Evolutionary conservation across 1,284 basidiomycete species (phyloP), one percentile per base, ranked within the genome.

Genomic region (Apiotrichum domesticum): DNA sequence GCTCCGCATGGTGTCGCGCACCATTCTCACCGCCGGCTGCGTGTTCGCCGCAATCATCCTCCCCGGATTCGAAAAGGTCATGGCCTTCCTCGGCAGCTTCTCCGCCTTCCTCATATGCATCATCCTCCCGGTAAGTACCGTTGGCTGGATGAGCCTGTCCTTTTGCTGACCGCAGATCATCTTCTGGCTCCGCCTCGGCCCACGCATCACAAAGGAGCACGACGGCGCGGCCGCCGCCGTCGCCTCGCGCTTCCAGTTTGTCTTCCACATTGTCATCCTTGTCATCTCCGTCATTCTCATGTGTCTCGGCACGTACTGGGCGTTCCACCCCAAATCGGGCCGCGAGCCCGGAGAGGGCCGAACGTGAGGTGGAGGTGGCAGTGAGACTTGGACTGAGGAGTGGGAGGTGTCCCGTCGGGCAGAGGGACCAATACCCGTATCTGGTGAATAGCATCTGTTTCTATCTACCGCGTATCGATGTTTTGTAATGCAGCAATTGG

Each of bases 41-140:
- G 62, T 63, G 0, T 57, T 54, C 4, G 67, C 68, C 1, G 71
- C 74, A 11, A 63, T 77, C 21, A 51, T 64, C 21, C 57, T 76
- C 29, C 74, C 76, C 10, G 72, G 70, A 8, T 76, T 75, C 84
- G 64, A 87, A 63, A 83, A 85, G 29, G 83, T 93, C 71, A 94
- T 97, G 90, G 88, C 88, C 11, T 90, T 94, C 72, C 79, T 95
- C 40, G 92, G 93, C 4, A 86, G 86, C 35, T 93, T 92, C 73
- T 84, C 87, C 40, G 87, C 90, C 0, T 94, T 94, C 70, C 77
- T 87, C 63, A 83, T 92, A 37, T 89, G 87, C 65, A 84, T 90
- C 46, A 87, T 92, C 65, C 84, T 88, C 1, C 90, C 90, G 2
- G 80, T 91, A 33, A 39, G 37, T 8, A 21, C 21, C 72, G 76